Evolutionary conservation across 75 land plant species (phyloP), one percentile per base, ranked within the genome.

Genomic region (Pinus taeda): DNA sequence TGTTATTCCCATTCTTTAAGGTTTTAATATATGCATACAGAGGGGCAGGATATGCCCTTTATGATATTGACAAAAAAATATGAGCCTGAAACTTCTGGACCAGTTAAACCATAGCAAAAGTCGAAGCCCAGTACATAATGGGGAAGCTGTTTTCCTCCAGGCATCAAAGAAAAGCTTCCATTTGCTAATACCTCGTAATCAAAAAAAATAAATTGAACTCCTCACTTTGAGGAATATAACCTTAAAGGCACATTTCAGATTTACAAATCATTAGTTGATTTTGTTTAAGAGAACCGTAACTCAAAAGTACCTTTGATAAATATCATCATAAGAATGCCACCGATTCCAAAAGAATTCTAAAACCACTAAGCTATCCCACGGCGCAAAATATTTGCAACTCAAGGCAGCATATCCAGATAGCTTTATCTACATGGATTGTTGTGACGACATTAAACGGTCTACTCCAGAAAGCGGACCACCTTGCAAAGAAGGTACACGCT

Each of bases 381-480:
- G 53, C 2, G 49, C 71, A 42, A 42, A 69, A 39, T 20, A 69
- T 49, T 49, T 49, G 55, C 9, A 20, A 20, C 53, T 18, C 20
- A 22, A 20, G 20, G n/a, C 13, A n/a, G 55, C 1, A 49, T 9
- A 49, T 49, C 55, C 9, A 49, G 55, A 49, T 49, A 9, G 55
- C 1, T 8, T 49, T 49, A 11, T 9, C 55, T 49, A 49, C 55
- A 49, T 49, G 42, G 53, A n/a, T n/a, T 9, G n/a, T 14, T 69
- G 42, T 20, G 13, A 69, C 20, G 71, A 6, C 53, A 69, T 69
- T 69, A 69, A 69, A 69, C 71, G 71, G 20, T 69, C 71, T 8
- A 69, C 71, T 69, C 49, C 71, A 69, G 71, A 69, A 8, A 69
- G 45, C n/a, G 49, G 71, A 21, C 45, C 71, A 39, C 71, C 71